A percentile compares a stretch with the other conserved stretches of the same genome.
These are phyloP conservation scores for Skeletonema costatum DNA, from an alignment of 108 stramenopile species.

Conservation along the genomic window DNA sequence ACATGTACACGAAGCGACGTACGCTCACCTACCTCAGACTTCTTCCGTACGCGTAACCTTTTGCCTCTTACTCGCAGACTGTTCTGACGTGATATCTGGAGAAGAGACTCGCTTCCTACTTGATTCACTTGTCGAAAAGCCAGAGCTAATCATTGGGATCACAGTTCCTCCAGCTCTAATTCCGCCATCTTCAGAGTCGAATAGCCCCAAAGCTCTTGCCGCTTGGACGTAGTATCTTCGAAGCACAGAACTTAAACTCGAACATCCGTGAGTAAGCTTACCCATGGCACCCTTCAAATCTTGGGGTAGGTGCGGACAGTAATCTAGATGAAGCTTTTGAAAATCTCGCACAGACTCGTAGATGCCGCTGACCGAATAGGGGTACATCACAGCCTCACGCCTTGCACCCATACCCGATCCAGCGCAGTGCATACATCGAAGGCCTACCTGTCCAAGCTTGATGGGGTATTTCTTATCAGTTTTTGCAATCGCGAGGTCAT, in stretches of 20 bases:
- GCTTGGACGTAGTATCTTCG: conserved; percentile 82
- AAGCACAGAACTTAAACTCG: conserved; percentile 78
- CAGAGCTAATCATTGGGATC: not conserved
- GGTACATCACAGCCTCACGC: conserved; percentile 69
- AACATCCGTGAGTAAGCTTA: conserved; percentile 53
- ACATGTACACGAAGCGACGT: not conserved
- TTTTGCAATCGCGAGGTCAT: conserved; percentile 63
- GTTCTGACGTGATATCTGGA: not conserved
- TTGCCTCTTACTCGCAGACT: not conserved
- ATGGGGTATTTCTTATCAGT: conserved; percentile 60
- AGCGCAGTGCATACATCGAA: conserved; percentile 83
- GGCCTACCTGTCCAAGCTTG: conserved; percentile 75
- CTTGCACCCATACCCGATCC: conserved; percentile 33
- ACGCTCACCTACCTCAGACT: not conserved
- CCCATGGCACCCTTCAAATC: conserved; percentile 50
- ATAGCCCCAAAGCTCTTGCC: conserved; percentile 75
- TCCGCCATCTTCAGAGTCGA: conserved; percentile 69
- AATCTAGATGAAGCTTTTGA: conserved; percentile 77
- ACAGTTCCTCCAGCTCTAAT: conserved; percentile 63
- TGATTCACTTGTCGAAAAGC: not conserved
- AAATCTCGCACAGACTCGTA: conserved; percentile 86
- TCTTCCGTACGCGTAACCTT: not conserved
- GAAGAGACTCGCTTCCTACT: not conserved
- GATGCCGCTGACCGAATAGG: conserved; percentile 77
- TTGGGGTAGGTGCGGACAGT: conserved; percentile 61